Conservation (phyloP, 1,284 basidiomycete genomes). For the Moesziomyces parantarcticus region DNA sequence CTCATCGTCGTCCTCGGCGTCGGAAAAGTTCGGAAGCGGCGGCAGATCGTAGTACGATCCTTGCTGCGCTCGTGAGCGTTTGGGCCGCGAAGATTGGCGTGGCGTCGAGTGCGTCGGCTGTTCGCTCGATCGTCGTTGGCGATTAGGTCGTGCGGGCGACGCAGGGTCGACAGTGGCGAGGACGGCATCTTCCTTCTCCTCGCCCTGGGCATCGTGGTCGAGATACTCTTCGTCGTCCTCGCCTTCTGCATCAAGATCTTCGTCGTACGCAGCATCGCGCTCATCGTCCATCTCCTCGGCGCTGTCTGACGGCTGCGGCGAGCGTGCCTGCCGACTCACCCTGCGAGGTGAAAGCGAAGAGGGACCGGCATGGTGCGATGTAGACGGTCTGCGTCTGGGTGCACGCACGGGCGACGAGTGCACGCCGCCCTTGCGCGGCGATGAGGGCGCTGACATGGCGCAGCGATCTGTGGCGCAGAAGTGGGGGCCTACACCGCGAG, state of each 20-base stretch:
- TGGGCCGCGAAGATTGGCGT: slow-evolving; percentile 16
- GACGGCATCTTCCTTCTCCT: slow-evolving; percentile 9
- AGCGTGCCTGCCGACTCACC: slow-evolving; percentile 1
- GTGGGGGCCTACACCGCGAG: neutral
- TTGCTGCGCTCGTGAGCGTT: slow-evolving; percentile 15
- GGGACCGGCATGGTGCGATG: too few species aligned
- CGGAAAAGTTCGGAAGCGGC: slow-evolving; percentile 18
- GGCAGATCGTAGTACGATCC: slow-evolving; percentile 14
- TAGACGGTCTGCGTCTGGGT: neutral
- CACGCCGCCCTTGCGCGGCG: slow-evolving; percentile 10
- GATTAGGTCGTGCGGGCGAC: neutral
- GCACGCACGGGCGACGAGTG: slow-evolving; percentile 5
- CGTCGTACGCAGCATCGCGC: slow-evolving; percentile 27
- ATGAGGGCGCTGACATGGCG: slow-evolving; percentile 15
- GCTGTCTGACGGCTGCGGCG: neutral
- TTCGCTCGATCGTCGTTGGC: neutral
- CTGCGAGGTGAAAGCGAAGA: slow-evolving; percentile 16
- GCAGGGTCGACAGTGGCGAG: too few species aligned
- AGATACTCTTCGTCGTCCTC: slow-evolving; percentile 28
- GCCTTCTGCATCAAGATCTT: slow-evolving; percentile 31
- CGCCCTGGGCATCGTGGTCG: slow-evolving; percentile 11
- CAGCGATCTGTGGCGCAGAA: too few species aligned
- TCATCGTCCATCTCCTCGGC: slow-evolving; percentile 3
- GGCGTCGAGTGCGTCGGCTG: slow-evolving; percentile 3
- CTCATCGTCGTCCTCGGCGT: slow-evolving; percentile 21